phyloP scores from a whole-genome alignment of 192 early-diverging fungal species.

The Coemansia aciculifera region DNA sequence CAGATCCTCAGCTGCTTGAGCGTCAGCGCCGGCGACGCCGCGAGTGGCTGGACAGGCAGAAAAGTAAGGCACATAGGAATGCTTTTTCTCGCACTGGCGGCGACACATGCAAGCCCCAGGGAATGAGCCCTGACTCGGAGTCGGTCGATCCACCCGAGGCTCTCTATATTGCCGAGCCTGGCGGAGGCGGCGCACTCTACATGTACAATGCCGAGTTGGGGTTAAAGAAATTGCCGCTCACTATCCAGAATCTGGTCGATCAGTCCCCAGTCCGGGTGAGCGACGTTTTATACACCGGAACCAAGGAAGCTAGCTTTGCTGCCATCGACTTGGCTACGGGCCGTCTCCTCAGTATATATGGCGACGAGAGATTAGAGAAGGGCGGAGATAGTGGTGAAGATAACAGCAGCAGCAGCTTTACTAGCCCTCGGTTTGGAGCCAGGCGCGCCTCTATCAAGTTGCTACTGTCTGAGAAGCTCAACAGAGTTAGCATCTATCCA shows the following conservation, averaged over 20 bases:
- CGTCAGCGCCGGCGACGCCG: slow-evolving; percentile 38
- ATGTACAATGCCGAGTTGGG: slow-evolving; percentile 37
- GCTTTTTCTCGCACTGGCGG: neutral
- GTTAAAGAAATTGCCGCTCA: slow-evolving; percentile 63
- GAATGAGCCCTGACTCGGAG: neutral
- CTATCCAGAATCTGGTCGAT: slow-evolving; percentile 71
- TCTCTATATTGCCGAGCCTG: slow-evolving; percentile 53
- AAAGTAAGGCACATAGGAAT: neutral
- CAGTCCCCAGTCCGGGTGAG: slow-evolving; percentile 59
- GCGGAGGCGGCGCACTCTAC: slow-evolving; percentile 50
- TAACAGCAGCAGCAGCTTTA: slow-evolving; percentile 23
- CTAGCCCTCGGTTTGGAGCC: slow-evolving; percentile 14
- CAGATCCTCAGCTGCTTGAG: slow-evolving; percentile 41
- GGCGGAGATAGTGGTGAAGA: slow-evolving; percentile 5
- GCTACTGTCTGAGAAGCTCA: slow-evolving; percentile 40
- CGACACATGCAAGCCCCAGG: neutral
- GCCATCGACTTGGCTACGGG: slow-evolving; percentile 73
- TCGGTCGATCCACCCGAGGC: slow-evolving; percentile 18
- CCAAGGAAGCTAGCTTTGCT: slow-evolving; percentile 65
- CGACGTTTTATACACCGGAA: slow-evolving; percentile 65
- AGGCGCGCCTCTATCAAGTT: slow-evolving; percentile 16
- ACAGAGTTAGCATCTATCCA: slow-evolving; percentile 40
- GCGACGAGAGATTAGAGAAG: slow-evolving; percentile 38
- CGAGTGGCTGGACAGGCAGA: slow-evolving; percentile 30
- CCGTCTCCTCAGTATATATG: slow-evolving; percentile 60